Base-by-base conservation (phyloP, 1,139 yeast species). In the Yueomyces sp. region DNA sequence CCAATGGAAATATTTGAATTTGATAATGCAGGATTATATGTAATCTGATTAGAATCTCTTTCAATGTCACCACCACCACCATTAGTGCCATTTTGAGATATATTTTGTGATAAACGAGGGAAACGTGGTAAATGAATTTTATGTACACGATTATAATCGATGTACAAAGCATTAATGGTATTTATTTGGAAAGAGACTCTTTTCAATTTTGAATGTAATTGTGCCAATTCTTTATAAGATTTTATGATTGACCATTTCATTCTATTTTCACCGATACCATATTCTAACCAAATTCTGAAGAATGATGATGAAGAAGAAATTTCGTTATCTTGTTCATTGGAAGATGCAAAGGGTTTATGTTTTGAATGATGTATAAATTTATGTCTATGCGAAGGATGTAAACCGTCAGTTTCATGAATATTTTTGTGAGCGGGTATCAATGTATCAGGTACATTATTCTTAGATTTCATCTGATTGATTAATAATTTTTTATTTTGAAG, bases 211-310 rank as follows among this genome's bases (percentile, higher is more conserved):
- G 80, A 74, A 59, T 86, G 95, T 44, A 91, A 68, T 38, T 70
- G 71, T 34, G 74, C 65, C 40, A 93, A 68, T 50, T 87, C 96
- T 53, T 77, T 76, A 41, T 81, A 76, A 27, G 78, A 82, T 52
- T 81, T 81, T 36, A 77, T 71, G 5, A 93, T 75, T 1, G 80
- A 68, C 98, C 99, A 93, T 49, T 76, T 74, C 54, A 87, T 68
- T 46, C 91, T 67, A 44, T 81, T 76, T 4, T 78, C 76, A 1
- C 96, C 96, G 25, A 87, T 78, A 2, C 97, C 98, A 56, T 91
- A 91, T 56, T 87, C 96, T 44, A 91, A 66, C 45, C 81, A 84
- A 26, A 91, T 66, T 47, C 73, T 70, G 52, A 74, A 86, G n/a
- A 46, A 34, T 9, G 46, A 42, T 42, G 68, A 74, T 45, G 52